Evolutionary conservation across 2,329 filamentous ascomycete genomes (phyloP), one percentile per base, ranked within the genome.

Genomic region (Gaeumannomyces sp.): DNA sequence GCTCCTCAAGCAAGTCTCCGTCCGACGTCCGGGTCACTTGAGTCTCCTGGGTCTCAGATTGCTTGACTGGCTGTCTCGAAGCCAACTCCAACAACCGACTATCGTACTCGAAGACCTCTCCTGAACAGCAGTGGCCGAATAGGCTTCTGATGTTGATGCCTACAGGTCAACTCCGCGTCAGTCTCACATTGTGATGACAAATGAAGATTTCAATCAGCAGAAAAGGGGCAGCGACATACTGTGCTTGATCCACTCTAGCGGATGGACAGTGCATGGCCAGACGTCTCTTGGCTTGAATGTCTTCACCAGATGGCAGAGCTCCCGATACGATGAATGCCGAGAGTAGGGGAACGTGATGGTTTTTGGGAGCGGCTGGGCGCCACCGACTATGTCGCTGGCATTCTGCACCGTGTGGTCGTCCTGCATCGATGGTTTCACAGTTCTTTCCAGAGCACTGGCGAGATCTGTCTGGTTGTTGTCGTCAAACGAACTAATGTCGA

Each of bases 271-370:
- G 72, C 93, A 97, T 0, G 93, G 92, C 79, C 89, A 90, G 2
- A 97, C 80, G 70, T 97, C 92, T 60, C 78, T 85, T 0, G 93
- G 93, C 33, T 78, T 83, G 70, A 97, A 90, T 0, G 81, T 79
- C 3, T 79, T 73, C 1, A 97, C 80, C 0, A 97, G 77, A 64
- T 86, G 77, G 68, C 91, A 89, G 3, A 96, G 82, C 73, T 97
- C 94, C 0, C 81, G 78, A 66, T 95, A 94, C 0, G 92, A 96
- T 0, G 94, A 96, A 74, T 98, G 94, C 1, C 94, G 85, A 0
- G 94, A 94, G 72, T 93, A 97, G 0, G 93, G 91, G 69, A 97
- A 97, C 0, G 73, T 77, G 3, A 88, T 84, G 0, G 71, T 71
- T 16, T 70, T 76, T 0, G 81, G 76, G 2, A 84, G 71, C 0